A percentile compares a stretch with the other conserved stretches of the same genome.
These are phyloP conservation scores for Thelonectria blattea DNA, from an alignment of 2,329 filamentous ascomycete genomes.

Conservation along the genomic window DNA sequence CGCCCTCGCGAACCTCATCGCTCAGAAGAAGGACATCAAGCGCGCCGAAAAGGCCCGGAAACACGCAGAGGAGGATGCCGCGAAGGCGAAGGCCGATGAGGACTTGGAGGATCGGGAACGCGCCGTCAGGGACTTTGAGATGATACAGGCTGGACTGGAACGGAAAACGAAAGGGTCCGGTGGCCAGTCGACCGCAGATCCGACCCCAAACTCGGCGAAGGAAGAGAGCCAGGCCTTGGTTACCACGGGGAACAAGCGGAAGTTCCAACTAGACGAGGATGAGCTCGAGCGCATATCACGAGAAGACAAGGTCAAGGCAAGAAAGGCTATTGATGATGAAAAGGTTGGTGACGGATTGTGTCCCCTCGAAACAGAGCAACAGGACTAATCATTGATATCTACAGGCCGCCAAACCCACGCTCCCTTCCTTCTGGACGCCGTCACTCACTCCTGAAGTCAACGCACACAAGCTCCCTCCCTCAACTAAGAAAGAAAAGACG, in stretches of 20 bases:
- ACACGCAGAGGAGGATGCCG: constrained; percentile 64
- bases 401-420: constrained; percentile 66
- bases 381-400: constrained; percentile 17
- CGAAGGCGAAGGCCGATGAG: constrained; percentile 63
- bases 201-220: constrained; percentile 23
- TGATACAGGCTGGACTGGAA: constrained; percentile 74
- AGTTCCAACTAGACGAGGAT: constrained; percentile 75
- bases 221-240: constrained; percentile 15
- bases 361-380: neutral
- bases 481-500: constrained; percentile 68
- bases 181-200: constrained; percentile 42
- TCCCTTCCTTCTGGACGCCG: constrained; percentile 94
- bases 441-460: constrained; percentile 71
- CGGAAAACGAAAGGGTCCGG: constrained; percentile 44
- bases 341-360: constrained; percentile 54
- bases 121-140: constrained; percentile 83
- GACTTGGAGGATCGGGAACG: constrained; percentile 74
- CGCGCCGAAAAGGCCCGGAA: constrained; percentile 73
- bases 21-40: constrained; percentile 91
- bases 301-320: constrained; percentile 73
- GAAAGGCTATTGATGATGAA: constrained; percentile 74
- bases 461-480: constrained; percentile 57
- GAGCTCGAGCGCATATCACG: constrained; percentile 73
- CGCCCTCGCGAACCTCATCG: constrained; percentile 86
- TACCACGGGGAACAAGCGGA: constrained; percentile 63